Base-by-base conservation (phyloP, 192 early-diverging fungal species). In the Gamsiella multidivaricata region DNA sequence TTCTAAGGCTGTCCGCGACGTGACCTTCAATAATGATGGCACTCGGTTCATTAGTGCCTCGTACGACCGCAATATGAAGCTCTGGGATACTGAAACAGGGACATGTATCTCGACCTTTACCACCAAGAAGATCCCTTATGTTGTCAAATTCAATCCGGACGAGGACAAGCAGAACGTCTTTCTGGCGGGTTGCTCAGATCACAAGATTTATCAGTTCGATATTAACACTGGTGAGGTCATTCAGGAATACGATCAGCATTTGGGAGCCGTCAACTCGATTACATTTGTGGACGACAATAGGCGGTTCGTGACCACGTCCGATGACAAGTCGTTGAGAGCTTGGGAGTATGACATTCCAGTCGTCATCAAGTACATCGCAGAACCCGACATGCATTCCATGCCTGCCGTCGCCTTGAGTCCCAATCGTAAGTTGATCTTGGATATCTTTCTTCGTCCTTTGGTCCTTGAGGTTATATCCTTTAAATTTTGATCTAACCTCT, bases 261-360 rank as follows among this genome's bases (percentile, higher is more conserved):
- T 96, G 75, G 97, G 96, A 36, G 91, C 96, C 4, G 91, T 99
- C 45, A 99, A 98, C 70, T 94, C 95, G 32, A 94, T 99, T 62
- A 98, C 96, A 0, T 99, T 99, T 86, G 91, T 97, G 14, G 96
- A 98, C 66, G 91, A 95, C 12, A 94, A 94, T 81, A 84, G 96
- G 45, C 86, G 96, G 29, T 99, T 99, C 65, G 90, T 99, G 33
- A 94, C 95, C 12, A 97, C 98, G 3, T 93, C 91, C 33, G 97
- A 99, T 80, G 98, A 99, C 85, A 99, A 99, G 81, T 94, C 93
- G 20, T 79, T 99, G 61, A 90, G 98, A 46, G 95, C 91, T 51
- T 99, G 98, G 98, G 98, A 99, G 84, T 97, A 88, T 76, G 97
- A 94, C 65, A 99, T 99, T 69, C 98, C 98, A 4, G 95, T 99